Base-by-base conservation (phyloP, 163 green algal species). In the Chlamydomonas reinhardtii region DNA sequence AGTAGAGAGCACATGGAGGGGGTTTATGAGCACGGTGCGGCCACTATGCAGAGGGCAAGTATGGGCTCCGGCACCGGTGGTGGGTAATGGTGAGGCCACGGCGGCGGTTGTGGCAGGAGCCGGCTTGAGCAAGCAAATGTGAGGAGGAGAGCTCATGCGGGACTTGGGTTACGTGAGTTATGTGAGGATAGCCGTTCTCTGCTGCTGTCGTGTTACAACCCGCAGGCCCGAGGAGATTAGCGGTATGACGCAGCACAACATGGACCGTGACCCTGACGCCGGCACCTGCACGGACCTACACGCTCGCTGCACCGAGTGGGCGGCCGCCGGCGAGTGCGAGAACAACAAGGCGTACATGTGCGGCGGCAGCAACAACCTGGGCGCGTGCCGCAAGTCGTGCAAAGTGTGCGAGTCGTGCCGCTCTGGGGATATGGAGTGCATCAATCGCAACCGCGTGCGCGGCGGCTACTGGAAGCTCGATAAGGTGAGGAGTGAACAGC, bases 301-400 rank as follows among this genome's bases (percentile, higher is more conserved):
- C 48, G 48, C 73, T 0, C 74, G 34, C 31, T 96, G 93, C 75
- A 76, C 29, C 15, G 73, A 85, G 2, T 96, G 93, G 93, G 85
- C 88, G 1, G 68, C 85, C 2, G 52, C 32, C 15, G 93, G 93
- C 43, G 90, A 95, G 88, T 95, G 91, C 79, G 56, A 83, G 54
- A 87, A 76, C 9, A 95, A 95, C 82, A 27, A 70, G 8, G 56
- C 64, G 15, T 95, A 88, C 89, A 95, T 95, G 93, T 80, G 86
- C 32, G 86, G 86, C 16, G 88, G 89, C 66, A 16, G 68, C n/a
- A 83, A 76, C 31, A 54, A 37, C 32, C 71, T 87, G 22, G 91
- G 91, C 5, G 74, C 81, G 9, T 95, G 92, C 82, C 75, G 88
- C 27, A 86, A 73, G 43, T 71, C 84, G 8, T 95, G 92, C 76